Conservation (phyloP, 2,329 filamentous ascomycete species). For the Clonostachys byssicola region DNA sequence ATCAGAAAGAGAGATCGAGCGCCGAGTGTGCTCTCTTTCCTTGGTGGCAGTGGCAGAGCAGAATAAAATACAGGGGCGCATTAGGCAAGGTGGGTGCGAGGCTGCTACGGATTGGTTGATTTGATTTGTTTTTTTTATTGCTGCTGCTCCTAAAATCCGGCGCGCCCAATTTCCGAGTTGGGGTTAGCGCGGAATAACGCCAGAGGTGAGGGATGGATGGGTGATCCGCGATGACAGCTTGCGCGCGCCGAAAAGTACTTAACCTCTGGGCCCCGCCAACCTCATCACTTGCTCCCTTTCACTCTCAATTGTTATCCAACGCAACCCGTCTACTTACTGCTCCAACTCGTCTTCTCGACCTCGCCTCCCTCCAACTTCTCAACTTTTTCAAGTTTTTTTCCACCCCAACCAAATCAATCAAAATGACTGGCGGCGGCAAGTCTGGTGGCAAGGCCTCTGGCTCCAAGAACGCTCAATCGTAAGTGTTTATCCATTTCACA, state of each 20-base stretch:
- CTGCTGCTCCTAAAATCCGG: constrained; percentile 5
- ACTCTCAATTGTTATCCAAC: constrained; percentile 26
- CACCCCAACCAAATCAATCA: constrained; percentile 44
- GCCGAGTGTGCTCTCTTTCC: too few relatives aligned
- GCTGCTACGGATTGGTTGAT: too few relatives aligned
- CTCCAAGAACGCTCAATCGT: constrained; percentile 99
- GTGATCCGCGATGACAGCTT: constrained; percentile 47
- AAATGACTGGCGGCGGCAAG: constrained; percentile 99
- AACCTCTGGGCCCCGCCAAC: constrained; percentile 41
- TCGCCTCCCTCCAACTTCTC: background rate
- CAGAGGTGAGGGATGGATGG: constrained; percentile 14
- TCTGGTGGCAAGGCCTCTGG: constrained; percentile 99
- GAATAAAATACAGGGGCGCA: too few relatives aligned
- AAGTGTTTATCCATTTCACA: constrained; percentile 39
- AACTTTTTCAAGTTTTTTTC: constrained; percentile 12
- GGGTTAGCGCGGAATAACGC: constrained; percentile 22
- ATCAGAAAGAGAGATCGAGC: too few relatives aligned
- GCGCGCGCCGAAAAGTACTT: constrained; percentile 52
- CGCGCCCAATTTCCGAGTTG: constrained; percentile 21
- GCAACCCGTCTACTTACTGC: background rate
- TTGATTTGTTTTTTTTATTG: too few relatives aligned
- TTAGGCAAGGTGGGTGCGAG: too few relatives aligned
- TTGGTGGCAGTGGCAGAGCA: too few relatives aligned
- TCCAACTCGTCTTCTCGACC: constrained; percentile 8
- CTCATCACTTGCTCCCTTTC: constrained; percentile 24